A percentile compares a stretch with the other conserved stretches of the same genome.
phyloP scores from a whole-genome alignment of 106 monocot species.

The Platanthera guangdongensis region DNA sequence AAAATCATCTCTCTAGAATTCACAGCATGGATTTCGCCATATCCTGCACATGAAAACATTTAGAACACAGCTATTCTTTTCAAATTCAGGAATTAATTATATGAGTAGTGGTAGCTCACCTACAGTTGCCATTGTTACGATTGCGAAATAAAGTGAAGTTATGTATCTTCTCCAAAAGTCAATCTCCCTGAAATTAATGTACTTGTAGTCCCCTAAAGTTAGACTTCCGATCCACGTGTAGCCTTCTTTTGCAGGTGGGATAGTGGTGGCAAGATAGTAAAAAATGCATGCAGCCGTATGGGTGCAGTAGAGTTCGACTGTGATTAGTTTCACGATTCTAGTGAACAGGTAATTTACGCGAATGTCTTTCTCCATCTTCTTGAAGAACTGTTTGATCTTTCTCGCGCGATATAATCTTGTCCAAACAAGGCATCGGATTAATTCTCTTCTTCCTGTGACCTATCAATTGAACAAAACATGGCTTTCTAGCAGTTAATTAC shows the following conservation, averaged over 20 bases:
- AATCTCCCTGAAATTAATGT: slow-evolving; percentile 50
- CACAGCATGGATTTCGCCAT: slow-evolving; percentile 66
- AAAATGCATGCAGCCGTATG: slow-evolving; percentile 57
- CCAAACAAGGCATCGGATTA: slow-evolving; percentile 36
- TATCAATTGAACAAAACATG: slow-evolving; percentile 7
- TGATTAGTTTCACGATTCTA: slow-evolving; percentile 51
- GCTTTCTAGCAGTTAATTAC: background rate
- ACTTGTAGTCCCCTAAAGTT: slow-evolving; percentile 32
- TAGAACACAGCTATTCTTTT: background rate
- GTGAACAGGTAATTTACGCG: slow-evolving; percentile 51
- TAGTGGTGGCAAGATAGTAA: slow-evolving; percentile 59
- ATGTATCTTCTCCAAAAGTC: slow-evolving; percentile 45
- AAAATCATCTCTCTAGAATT: slow-evolving; percentile 49
- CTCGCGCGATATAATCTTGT: slow-evolving; percentile 32
- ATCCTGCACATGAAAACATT: slow-evolving; percentile 18
- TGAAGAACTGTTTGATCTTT: slow-evolving; percentile 35
- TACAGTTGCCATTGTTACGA: slow-evolving; percentile 51
- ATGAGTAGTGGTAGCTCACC: slow-evolving; percentile 15
- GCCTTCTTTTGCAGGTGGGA: slow-evolving; percentile 32
- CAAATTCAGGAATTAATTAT: background rate
- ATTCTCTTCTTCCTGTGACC: slow-evolving; percentile 32
- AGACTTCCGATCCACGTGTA: slow-evolving; percentile 64
- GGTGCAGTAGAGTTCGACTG: slow-evolving; percentile 51
- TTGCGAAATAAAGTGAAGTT: slow-evolving; percentile 50
- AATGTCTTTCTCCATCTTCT: slow-evolving; percentile 54